A percentile compares a stretch with the other conserved stretches of the same genome.
Evolutionary conservation across 106 monocot species (phyloP).

Genomic region (Xerophyta viscosa): DNA sequence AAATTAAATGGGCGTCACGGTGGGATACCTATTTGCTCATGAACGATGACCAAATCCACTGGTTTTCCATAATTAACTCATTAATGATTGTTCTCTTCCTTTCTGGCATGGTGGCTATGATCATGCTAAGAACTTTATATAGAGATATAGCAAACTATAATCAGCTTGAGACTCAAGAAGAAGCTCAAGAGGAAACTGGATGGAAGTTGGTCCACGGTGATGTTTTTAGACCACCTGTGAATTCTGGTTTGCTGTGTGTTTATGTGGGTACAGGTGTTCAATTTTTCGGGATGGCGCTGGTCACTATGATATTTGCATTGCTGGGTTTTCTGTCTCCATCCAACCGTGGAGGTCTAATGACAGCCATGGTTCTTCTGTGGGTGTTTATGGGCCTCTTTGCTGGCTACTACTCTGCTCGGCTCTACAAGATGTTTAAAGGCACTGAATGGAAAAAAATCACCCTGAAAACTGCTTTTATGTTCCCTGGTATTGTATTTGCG

Average conservation of each 20-base stretch:
- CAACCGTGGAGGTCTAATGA: slow-evolving; percentile 13
- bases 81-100: slow-evolving; percentile 30
- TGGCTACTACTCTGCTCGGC: slow-evolving; percentile 10
- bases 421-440: slow-evolving; percentile 15
- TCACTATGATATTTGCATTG: slow-evolving; percentile 17
- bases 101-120: slow-evolving; percentile 34
- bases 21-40: slow-evolving; percentile 33
- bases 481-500: slow-evolving; percentile 9
- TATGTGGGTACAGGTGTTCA: slow-evolving; percentile 15
- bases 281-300: slow-evolving; percentile 10
- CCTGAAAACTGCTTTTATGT: slow-evolving; percentile 17
- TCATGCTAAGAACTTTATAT: slow-evolving; percentile 30
- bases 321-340: slow-evolving; percentile 14
- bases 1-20: slow-evolving; percentile 33
- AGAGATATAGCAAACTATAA: slow-evolving; percentile 29
- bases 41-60: slow-evolving; percentile 33
- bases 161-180: slow-evolving; percentile 28
- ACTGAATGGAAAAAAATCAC: slow-evolving; percentile 16
- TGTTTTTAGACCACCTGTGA: slow-evolving; percentile 20
- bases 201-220: slow-evolving; percentile 35
- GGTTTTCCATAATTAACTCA: slow-evolving; percentile 32
- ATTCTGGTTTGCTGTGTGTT: slow-evolving; percentile 24
- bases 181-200: slow-evolving; percentile 31
- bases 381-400: slow-evolving; percentile 15
- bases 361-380: slow-evolving; percentile 18